These are phyloP conservation scores for Talaromyces ruber DNA, from an alignment of 495 filamentous ascomycete species.

Conservation along the genomic window DNA sequence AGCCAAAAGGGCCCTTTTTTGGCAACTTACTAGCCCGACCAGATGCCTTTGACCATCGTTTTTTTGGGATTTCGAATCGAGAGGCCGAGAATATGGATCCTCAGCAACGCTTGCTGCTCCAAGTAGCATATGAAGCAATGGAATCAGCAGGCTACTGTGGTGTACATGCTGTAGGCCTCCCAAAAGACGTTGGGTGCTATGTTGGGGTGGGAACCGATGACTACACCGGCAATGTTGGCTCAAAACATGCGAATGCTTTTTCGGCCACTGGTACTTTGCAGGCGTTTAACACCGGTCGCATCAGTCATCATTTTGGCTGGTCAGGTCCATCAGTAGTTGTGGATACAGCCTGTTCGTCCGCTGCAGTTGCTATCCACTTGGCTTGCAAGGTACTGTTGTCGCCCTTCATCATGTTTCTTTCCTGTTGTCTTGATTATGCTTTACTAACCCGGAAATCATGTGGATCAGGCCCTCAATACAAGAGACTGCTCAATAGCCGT, in stretches of 20 bases:
- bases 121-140: constrained; percentile 33
- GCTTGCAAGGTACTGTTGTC: constrained; percentile 10
- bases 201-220: constrained; percentile 22
- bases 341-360: constrained; percentile 31
- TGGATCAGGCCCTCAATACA: constrained; percentile 4
- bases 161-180: background rate
- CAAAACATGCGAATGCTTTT: constrained; percentile 22
- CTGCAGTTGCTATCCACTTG: constrained; percentile 17
- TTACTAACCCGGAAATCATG: no score
- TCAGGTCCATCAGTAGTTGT: constrained; percentile 23
- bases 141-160: constrained; percentile 26
- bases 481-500: constrained; percentile 13
- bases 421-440: no score
- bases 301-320: constrained; percentile 32
- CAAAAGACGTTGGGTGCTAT: constrained; percentile 20
- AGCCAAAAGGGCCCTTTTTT: constrained; percentile 10
- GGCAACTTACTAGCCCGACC: constrained; percentile 21
- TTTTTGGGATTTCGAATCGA: constrained; percentile 30
- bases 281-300: constrained; percentile 19
- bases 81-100: constrained; percentile 41
- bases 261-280: constrained; percentile 19
- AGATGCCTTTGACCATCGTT: constrained; percentile 32
- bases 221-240: constrained; percentile 24
- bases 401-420: no score
- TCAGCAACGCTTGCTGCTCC: constrained; percentile 35